Base-by-base conservation (phyloP, 192 early-diverging fungal species). In the Coemansia sp. region DNA sequence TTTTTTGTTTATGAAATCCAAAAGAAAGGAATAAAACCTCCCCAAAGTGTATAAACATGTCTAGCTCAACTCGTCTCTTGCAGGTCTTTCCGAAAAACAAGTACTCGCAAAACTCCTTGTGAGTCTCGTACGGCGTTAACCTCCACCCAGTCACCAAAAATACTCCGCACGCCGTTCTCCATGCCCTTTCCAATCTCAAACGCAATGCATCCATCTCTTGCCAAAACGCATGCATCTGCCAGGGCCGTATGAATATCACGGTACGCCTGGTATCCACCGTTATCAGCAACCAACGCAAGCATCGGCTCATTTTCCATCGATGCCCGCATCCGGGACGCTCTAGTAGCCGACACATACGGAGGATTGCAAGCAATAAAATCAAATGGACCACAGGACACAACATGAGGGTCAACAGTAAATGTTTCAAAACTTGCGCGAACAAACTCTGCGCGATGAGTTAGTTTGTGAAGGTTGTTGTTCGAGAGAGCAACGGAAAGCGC, bases 321-420 rank as follows among this genome's bases (percentile, higher is more conserved):
- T 25, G 67, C 51, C 4, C 74, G 58, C 61, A 81, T 67, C 8
- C 68, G 58, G 0, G 58, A 69, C 0, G 66, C 82, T 10, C 67
- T 81, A 4, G 51, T 69, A 3, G 56, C 27, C 19, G 85, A 74
- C 22, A 92, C 68, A 53, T 92, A 92, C 0, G 90, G 90, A 21
- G 90, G 90, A 51, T 92, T 92, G 61, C 89, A 90, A 1, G 88
- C 79, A 5, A 92, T 71, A 27, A 88, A 51, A 69, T 92, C 86
- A 32, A 85, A 86, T 0, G 84, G 74, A 0, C 63, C 52, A 9
- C 65, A 27, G 5, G 47, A 21, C 27, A 64, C 7, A 15, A 82
- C 49, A 7, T n/a, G 15, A 0, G 64, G 56, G 12, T 74, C 70
- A 0, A 56, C 49, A 4, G 67, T 65, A 23, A 88, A 70, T 1